Conservation (phyloP, 1,139 yeast genomes). For the Spencermartinsiella ligniputridi region DNA sequence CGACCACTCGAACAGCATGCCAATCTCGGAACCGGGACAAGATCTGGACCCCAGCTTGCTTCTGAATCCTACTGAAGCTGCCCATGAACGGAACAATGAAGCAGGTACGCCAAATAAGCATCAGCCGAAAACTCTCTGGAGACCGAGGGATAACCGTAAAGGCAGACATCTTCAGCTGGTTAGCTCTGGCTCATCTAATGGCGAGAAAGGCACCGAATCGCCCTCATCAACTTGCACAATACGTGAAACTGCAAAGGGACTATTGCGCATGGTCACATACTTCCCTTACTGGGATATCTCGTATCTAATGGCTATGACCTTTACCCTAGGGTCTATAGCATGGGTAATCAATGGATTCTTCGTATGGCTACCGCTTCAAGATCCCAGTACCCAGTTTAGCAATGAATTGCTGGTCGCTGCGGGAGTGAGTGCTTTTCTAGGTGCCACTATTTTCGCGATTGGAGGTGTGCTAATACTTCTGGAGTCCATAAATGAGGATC, state of each 20-base stretch:
- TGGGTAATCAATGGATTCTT: conserved; percentile 18
- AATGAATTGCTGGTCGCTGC: conserved; percentile 11
- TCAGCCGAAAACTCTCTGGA: conserved; percentile 9
- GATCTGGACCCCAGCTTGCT: conserved; percentile 2
- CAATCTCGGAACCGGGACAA: neutral
- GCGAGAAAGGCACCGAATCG: neutral
- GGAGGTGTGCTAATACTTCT: conserved; percentile 15
- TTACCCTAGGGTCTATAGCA: conserved; percentile 14
- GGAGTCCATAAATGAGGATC: conserved; percentile 16
- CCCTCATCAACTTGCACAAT: conserved; percentile 5
- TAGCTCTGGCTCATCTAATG: too few relatives aligned
- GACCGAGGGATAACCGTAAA: conserved; percentile 15
- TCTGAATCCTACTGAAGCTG: conserved; percentile 7
- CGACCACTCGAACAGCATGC: neutral
- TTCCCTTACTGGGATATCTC: conserved; percentile 18
- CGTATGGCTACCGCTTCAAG: conserved; percentile 14
- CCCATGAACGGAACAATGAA: neutral
- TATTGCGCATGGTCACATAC: conserved; percentile 11
- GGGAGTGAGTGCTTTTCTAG: conserved; percentile 16
- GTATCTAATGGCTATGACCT: conserved; percentile 12
- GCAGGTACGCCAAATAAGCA: conserved; percentile 3
- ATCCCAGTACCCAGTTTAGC: conserved; percentile 11
- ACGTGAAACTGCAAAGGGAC: conserved; percentile 4
- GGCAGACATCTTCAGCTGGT: conserved; percentile 14
- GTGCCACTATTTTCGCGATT: conserved; percentile 16